phyloP scores from a whole-genome alignment of 164 flowering plant genomes.

The Tinospora cordifolia region DNA sequence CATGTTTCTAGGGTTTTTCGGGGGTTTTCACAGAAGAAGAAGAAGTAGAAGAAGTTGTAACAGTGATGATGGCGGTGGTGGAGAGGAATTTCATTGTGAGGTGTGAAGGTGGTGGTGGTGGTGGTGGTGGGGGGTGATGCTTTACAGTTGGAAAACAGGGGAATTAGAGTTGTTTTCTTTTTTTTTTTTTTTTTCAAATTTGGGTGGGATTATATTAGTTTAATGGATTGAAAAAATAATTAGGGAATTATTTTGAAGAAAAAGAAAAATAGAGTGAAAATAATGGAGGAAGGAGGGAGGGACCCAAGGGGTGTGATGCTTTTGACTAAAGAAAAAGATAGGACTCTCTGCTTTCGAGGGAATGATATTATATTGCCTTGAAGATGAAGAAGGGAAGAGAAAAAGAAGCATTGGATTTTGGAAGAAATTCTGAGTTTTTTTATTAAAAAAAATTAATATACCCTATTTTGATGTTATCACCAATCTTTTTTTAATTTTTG shows the following conservation, averaged over 20 bases:
- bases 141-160: slow-evolving; percentile 12
- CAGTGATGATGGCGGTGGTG: background rate
- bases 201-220: background rate
- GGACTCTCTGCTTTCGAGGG: background rate
- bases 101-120: background rate
- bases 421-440: background rate
- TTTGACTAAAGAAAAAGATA: slow-evolving; percentile 9
- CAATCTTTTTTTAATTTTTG: too few relatives aligned
- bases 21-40: background rate
- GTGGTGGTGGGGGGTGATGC: slow-evolving; percentile 10
- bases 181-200: background rate
- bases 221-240: background rate
- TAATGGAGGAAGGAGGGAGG: background rate
- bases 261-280: background rate
- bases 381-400: background rate
- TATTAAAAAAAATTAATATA: too few relatives aligned
- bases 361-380: background rate
- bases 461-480: too few relatives aligned
- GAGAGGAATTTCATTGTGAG: slow-evolving; percentile 3
- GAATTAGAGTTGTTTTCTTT: background rate
- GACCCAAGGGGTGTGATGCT: slow-evolving; percentile 3
- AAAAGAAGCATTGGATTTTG: background rate
- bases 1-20: slow-evolving; percentile 31
- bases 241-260: background rate
- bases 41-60: background rate